Evolutionary conservation across 73 alveolate genomes (phyloP).

Genomic region (Paramecium biaurelia): DNA sequence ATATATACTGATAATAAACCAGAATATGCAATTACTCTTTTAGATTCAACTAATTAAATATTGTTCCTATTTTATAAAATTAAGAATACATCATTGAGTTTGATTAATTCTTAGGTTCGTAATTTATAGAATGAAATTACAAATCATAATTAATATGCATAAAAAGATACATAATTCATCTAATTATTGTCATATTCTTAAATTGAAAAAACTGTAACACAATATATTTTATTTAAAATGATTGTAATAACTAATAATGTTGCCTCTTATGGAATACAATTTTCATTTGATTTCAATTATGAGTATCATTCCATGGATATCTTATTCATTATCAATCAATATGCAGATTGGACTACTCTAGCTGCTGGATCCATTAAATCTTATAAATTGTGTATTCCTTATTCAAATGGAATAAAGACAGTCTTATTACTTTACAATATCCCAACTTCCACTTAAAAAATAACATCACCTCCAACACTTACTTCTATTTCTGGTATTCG

Average conservation of each 20-base stretch:
- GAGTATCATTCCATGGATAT: not conserved
- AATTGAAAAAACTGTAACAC: not conserved
- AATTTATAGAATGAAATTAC: not conserved
- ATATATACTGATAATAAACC: not conserved
- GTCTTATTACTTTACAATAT: not conserved
- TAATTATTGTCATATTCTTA: not conserved
- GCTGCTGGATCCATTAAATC: not conserved
- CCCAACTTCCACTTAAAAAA: not conserved
- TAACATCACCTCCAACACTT: not conserved
- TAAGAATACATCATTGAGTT: not conserved
- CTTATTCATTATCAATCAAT: not conserved
- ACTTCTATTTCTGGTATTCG: not conserved
- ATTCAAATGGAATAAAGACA: not conserved
- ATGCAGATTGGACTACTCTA: slow-evolving; percentile 19
- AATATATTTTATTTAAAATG: not conserved
- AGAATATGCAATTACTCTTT: not conserved
- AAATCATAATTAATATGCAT: not conserved
- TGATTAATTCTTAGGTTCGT: not conserved
- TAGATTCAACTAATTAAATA: not conserved
- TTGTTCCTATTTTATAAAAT: not conserved
- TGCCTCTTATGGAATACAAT: not conserved
- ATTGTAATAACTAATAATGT: not conserved
- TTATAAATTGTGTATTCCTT: not conserved
- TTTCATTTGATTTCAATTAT: not conserved
- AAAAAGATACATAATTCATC: not conserved